Evolutionary conservation across 2,329 filamentous ascomycete genomes (phyloP), one percentile per base, ranked within the genome.

Genomic region (Fusarium brachygibbosum): DNA sequence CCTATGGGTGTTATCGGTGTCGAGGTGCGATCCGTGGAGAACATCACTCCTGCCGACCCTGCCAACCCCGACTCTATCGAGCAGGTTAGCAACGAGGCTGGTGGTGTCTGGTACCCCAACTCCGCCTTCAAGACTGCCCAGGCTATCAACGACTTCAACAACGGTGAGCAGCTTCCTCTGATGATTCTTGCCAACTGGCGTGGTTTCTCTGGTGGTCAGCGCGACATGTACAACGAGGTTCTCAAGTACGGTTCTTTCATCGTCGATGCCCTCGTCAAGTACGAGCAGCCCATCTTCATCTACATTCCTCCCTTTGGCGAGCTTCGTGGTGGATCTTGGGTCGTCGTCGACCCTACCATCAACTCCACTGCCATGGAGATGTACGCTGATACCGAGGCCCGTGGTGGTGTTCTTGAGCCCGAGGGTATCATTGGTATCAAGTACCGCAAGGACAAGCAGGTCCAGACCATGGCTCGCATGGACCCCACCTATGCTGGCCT

Each of bases 131-230:
- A 99, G 92, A 99, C 96, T 67, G 96, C 96, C 5, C 96, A 99
- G 82, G 96, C 96, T 58, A 97, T 99, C 84, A 94, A 92, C 76
- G 96, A 99, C 85, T 99, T 99, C 89, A 99, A 99, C 89, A 90
- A 97, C 72, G 96, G 96, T 79, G 96, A 99, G 84, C 96, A 99
- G 85, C 87, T 99, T 77, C 96, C 96, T 59, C 85, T 99, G 72
- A 98, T 99, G 94, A 99, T 99, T 79, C 90, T 99, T 70, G 96
- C 96, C 83, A 99, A 99, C 88, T 99, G 96, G 96, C 91, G 96
- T 90, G 96, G 96, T 86, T 99, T 99, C 93, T 99, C 96, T 73
- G 96, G 96, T 85, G 96, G 96, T 71, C 96, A 99, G 84, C 93
- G 95, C 74, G 96, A 99, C 83, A 99, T 99, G 96, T 99, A 97